Evolutionary conservation across 176 grass and related monocot genomes (phyloP), one percentile per base, ranked within the genome.

Genomic region (Eleusine indica): DNA sequence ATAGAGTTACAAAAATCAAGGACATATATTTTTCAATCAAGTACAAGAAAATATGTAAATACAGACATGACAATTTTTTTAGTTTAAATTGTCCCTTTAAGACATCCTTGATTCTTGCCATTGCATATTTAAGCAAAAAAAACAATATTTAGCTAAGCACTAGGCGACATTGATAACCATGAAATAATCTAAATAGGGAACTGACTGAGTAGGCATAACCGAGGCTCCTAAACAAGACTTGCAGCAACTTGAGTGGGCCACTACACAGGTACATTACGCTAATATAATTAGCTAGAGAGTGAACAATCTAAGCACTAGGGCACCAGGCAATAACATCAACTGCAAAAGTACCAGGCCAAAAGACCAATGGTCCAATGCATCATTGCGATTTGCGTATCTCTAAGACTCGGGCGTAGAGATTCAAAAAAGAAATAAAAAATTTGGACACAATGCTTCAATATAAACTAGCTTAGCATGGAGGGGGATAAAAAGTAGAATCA

Each of bases 221-320:
- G 4, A 68, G 74, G 60, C 49, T 40, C 78, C 68, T 68, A 86
- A 65, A 68, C 40, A 68, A 86, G 22, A 54, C 60, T 51, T 83
- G 48, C 74, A 86, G 79, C 61, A 63, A 38, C 69, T 40, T 40
- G 28, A 14, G 56, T 86, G 72, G 74, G 40, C 48, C 68, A 78
- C 49, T 58, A 71, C 72, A 22, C 32, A 35, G 16, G 77, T 6
- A 70, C 35, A 53, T 10, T 37, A 89, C 75, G 40, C 14, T 81
- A 48, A 80, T 43, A 2, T 35, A 35, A 35, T 35, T 35, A 89
- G 51, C 41, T 57, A 44, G 39, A 73, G 11, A 82, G 30, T 57
- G 58, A 72, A 19, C 72, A 56, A 51, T 30, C 39, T 58, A 67
- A 28, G 53, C 17, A 21, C 11, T 77, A 86, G 64, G 76, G 37